Evolutionary conservation across 805 yeast species (phyloP), one percentile per base, ranked within the genome.

Genomic region (Schwanniomyces sp.): DNA sequence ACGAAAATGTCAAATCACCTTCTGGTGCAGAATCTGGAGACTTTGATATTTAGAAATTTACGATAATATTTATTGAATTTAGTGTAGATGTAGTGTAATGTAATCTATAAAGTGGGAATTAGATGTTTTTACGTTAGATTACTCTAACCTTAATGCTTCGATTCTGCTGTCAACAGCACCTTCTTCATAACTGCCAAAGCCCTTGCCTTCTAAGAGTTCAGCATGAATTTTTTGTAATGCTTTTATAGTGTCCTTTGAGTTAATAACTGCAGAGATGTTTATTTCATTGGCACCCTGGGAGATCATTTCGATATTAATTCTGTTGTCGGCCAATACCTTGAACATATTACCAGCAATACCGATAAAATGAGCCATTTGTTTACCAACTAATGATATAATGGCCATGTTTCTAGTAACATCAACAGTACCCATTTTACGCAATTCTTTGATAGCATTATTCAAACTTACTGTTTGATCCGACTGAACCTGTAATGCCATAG

Each of bases 331-430:
- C 56, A 94, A 75, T 1, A 95, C 89, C 57, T 91, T 84, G 74
- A 94, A 94, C 96, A 92, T 92, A 55, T 90, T 85, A 41, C 97
- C 97, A 0, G 99, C 99, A 63, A 90, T 91, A 62, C 99, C 99
- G 51, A 94, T 88, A 64, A 86, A 81, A 64, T 91, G 96, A 63
- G 91, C 91, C 98, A 94, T 92, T 66, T 92, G 96, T 62, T 89
- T 91, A 38, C 99, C 99, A 44, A 94, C 98, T 47, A 94, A 78
- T 2, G 97, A 91, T 27, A 94, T 87, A 63, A 94, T 94, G 54
- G 96, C 85, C 85, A 94, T 82, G 52, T 86, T 82, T 53, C 88
- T 81, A 1, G 95, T 88, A 42, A 91, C 84, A 58, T 94, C 99
- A 40, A 92, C 96, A 1, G 86, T 76, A 41, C 99, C 99, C 70